Evolutionary conservation across 78 protist species (phyloP).

Genomic region (Anaeramoeba flamelloides): DNA sequence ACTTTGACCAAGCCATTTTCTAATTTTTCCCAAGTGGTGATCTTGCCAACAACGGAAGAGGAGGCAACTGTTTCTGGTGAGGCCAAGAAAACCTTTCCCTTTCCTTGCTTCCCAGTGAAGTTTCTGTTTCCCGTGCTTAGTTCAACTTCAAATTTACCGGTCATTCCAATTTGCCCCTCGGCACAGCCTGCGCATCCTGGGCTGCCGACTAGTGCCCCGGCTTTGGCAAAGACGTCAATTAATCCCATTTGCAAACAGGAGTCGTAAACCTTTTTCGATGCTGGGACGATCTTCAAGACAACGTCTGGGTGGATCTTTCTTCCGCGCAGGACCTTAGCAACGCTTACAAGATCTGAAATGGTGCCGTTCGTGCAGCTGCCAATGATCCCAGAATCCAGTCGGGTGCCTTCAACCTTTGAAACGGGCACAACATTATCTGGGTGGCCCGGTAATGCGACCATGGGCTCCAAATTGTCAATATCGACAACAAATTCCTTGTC

Average conservation of each 20-base stretch:
- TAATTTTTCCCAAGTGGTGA: not conserved
- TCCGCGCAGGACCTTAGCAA: conserved; percentile 37
- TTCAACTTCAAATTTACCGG: conserved; percentile 13
- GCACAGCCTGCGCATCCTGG: conserved; percentile 13
- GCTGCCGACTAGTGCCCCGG: conserved; percentile 36
- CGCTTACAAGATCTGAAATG: conserved; percentile 33
- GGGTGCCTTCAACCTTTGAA: not conserved
- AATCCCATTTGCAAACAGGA: not conserved
- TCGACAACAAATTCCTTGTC: conserved; percentile 27
- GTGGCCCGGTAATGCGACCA: conserved; percentile 21
- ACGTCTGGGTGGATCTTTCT: not conserved
- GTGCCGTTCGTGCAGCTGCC: conserved; percentile 46
- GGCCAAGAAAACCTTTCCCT: conserved; percentile 50
- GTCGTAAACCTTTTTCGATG: not conserved
- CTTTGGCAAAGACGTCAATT: conserved; percentile 5
- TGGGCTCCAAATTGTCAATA: conserved; percentile 34
- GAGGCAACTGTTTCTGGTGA: conserved; percentile 71
- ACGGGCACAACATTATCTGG: not conserved
- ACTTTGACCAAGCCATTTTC: too few species aligned
- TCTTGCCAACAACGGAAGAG: conserved; percentile 63
- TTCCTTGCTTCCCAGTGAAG: conserved; percentile 63
- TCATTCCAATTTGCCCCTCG: not conserved
- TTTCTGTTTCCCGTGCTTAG: conserved; percentile 76
- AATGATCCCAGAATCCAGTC: conserved; percentile 26
- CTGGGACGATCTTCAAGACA: not conserved